phyloP scores from a whole-genome alignment of 805 yeast genomes.

The Priceomyces melissophilus region DNA sequence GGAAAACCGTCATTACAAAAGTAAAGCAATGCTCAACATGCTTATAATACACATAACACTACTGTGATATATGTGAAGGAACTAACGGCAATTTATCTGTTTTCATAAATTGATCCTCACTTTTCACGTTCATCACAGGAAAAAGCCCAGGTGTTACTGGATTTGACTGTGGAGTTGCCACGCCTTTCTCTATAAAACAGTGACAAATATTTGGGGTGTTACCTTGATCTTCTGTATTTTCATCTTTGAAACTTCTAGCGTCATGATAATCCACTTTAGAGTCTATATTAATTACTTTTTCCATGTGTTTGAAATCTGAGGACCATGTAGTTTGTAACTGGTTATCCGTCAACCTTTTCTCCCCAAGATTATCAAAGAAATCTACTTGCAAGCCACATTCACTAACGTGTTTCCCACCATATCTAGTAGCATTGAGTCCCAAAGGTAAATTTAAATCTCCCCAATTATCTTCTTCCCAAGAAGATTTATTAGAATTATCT shows the following conservation, averaged over 20 bases:
- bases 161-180: conserved; percentile 5
- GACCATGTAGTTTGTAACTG: background rate
- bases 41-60: conserved; percentile 2
- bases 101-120: conserved; percentile 21
- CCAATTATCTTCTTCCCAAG: background rate
- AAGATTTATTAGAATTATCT: background rate
- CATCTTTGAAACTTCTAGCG: background rate
- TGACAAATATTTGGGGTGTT: background rate
- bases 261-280: too few relatives aligned
- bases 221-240: background rate
- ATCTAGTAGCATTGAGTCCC: conserved; percentile 7
- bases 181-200: background rate
- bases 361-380: too few relatives aligned
- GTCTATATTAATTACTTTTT: background rate
- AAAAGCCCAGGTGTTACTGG: conserved; percentile 36
- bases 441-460: conserved; percentile 7
- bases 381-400: background rate
- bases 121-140: conserved; percentile 27
- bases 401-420: conserved; percentile 6
- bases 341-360: too few relatives aligned
- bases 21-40: too few relatives aligned
- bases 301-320: background rate
- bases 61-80: conserved; percentile 23
- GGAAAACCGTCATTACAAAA: too few relatives aligned
- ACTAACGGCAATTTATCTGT: conserved; percentile 25